Percentiles rank a stretch among this genome's conserved stretches.
Conservation (phyloP, 306 rosid genomes). For the Cajanus cajan region DNA sequence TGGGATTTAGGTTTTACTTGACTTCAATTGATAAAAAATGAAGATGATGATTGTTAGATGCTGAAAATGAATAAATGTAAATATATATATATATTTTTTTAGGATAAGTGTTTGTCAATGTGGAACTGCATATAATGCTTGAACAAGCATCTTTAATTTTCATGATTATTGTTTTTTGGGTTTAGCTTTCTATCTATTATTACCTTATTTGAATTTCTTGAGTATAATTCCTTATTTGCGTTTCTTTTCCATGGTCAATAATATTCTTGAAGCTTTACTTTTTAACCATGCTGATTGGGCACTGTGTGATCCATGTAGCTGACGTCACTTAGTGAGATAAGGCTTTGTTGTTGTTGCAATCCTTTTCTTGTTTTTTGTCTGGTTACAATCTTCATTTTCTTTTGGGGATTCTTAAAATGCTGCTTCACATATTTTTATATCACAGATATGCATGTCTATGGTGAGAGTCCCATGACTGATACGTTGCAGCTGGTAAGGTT, state of each 20-base stretch:
- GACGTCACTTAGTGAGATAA: no score
- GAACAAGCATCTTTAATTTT: background rate
- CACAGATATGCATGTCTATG: conserved; percentile 53
- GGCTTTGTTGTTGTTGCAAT: no score
- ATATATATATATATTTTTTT: background rate
- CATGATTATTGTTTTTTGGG: background rate
- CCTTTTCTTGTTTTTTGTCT: background rate
- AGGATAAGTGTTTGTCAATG: background rate
- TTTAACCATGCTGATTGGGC: no score
- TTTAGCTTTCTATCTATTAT: background rate
- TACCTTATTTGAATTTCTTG: background rate
- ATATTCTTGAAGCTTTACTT: no score
- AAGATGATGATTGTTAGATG: background rate
- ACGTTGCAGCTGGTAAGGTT: conserved; percentile 80
- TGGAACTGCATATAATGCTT: conserved; percentile 8
- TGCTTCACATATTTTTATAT: conserved; percentile 19
- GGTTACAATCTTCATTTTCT: background rate
- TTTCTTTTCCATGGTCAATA: background rate
- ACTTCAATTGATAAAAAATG: background rate
- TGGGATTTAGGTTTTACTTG: background rate
- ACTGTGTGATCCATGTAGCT: no score
- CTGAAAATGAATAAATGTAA: background rate
- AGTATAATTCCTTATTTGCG: background rate
- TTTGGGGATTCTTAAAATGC: conserved; percentile 20
- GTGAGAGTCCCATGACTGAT: conserved; percentile 59